Evolutionary conservation across 2,329 filamentous ascomycete species (phyloP), one percentile per base, ranked within the genome.

Genomic region (Drechslerella coelobrocha): DNA sequence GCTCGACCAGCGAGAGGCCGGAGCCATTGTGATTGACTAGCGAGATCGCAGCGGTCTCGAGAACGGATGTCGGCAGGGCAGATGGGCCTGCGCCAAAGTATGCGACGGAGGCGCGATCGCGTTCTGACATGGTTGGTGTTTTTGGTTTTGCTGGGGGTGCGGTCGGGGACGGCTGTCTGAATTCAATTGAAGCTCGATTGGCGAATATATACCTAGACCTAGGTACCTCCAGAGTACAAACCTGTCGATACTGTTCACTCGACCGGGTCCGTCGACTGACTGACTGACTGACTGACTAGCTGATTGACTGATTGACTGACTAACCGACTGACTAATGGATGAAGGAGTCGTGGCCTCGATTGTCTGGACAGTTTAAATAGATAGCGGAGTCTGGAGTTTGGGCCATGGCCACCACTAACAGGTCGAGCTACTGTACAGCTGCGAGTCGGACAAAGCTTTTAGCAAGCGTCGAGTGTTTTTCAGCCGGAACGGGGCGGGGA

Each of bases 81-180:
- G 93, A 92, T 52, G 93, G 93, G 73, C 93, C 93, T 57, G 93
- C 92, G 72, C 92, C 92, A 76, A 96, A 96, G 81, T 95, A 94
- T 74, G 88, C 85, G 78, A 94, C 85, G 73, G 93, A 88, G 75
- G 86, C 83, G 79, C 91, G 84, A 73, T 85, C 83, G 79, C 91
- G 84, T 73, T 85, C 82, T 76, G 89, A 88, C 90, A 93, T 91
- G n/a, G 55, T 34, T 6, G n/a, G 12, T 19, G n/a, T 12, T 17
- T 56, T 19, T 27, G 19, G 17, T 23, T 19, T 2, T 6, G 19
- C 37, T 62, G 19, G 2, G 17, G 51, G n/a, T 12, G 10, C 29
- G 50, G 21, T 24, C 48, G n/a, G n/a, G n/a, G 41, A 43, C 29
- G 45, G 31, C 26, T 12, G 37, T 24, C 51, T 51, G 24, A 31